Conservation (phyloP, 805 yeast genomes). For the Zygosaccharomyces gambellarensis region DNA sequence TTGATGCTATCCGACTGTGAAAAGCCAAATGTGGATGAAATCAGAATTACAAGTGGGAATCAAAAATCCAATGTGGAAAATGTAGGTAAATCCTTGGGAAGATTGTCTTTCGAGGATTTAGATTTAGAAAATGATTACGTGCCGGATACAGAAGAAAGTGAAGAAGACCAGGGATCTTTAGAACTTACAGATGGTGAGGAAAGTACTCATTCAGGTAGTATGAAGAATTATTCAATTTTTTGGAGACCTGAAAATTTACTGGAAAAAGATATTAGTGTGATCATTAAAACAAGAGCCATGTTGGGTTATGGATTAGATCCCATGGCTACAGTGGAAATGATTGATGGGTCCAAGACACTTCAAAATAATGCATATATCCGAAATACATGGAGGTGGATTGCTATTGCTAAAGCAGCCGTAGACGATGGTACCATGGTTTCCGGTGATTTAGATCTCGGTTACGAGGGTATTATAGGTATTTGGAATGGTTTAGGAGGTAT, state of each 20-base stretch:
- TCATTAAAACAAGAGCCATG: conserved; percentile 66
- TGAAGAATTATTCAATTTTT: conserved; percentile 25
- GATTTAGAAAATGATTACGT: conserved; percentile 27
- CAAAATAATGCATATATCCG: conserved; percentile 53
- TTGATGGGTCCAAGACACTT: conserved; percentile 47
- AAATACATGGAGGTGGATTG: conserved; percentile 90
- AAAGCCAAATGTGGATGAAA: conserved; percentile 27
- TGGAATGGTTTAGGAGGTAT: conserved; percentile 73
- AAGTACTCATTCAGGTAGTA: conserved; percentile 19
- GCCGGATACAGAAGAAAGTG: conserved; percentile 15
- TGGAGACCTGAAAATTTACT: conserved; percentile 44
- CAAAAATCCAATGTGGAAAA: conserved; percentile 21
- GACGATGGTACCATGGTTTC: conserved; percentile 63
- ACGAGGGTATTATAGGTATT: conserved; percentile 81
- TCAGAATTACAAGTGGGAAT: conserved; percentile 21
- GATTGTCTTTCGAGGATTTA: conserved; percentile 32
- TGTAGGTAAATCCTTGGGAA: conserved; percentile 19
- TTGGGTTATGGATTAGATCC: conserved; percentile 71
- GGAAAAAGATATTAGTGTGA: conserved; percentile 66
- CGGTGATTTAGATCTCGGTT: conserved; percentile 72
- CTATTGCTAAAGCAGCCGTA: conserved; percentile 61
- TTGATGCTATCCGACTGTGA: conserved; percentile 48
- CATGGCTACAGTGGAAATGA: conserved; percentile 53
- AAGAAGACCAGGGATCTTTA: conserved; percentile 16
- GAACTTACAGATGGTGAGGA: conserved; percentile 19